Base-by-base conservation (phyloP, 805 yeast species). In the Maudiozyma barnettii region DNA sequence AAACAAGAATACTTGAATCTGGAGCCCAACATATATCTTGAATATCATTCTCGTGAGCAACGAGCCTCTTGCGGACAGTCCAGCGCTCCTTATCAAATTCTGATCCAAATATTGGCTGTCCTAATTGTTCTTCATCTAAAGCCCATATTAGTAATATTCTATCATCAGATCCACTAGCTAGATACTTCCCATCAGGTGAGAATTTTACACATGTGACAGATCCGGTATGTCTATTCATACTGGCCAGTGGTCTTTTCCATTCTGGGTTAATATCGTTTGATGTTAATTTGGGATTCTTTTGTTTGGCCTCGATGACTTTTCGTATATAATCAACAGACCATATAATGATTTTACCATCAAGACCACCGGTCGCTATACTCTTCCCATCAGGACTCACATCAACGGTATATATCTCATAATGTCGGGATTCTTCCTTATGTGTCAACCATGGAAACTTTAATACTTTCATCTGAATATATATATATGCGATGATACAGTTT, bases 11-110 rank as follows among this genome's bases (percentile, higher is more conserved):
- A 35, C 87, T 78, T 4, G 95, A 84, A 61, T 91, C 98, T 0
- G 98, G 97, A 1, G 96, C 85, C 98, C 99, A 93, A 39, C 96
- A 95, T 54, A 93, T 82, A 65, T 93, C 99, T 64, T 93, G 99
- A 44, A 93, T 86, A 69, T 93, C 99, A 61, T 91, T 93, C 53
- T 93, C 98, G 65, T 93, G 99, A 1, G 97, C 99, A 18, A 88
- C 96, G 14, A 89, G 74, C 57, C 98, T 76, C 57, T 87, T 87
- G 18, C 96, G 70, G 1, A 91, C 97, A 1, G 91, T 81, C 99
- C 99, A 91, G 57, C 86, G 95, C 64, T 91, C 99, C 47, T 78
- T 59, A 56, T 89, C 96, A 43, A 78, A 82, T 46, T 80, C 75
- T 30, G 78, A 75, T 13, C 95, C 95, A 68, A 85, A 83, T 51